Percentiles rank a stretch among this genome's conserved stretches.
Conservation (phyloP, 768 basidiomycete genomes). For the Pleurotus sapidus region DNA sequence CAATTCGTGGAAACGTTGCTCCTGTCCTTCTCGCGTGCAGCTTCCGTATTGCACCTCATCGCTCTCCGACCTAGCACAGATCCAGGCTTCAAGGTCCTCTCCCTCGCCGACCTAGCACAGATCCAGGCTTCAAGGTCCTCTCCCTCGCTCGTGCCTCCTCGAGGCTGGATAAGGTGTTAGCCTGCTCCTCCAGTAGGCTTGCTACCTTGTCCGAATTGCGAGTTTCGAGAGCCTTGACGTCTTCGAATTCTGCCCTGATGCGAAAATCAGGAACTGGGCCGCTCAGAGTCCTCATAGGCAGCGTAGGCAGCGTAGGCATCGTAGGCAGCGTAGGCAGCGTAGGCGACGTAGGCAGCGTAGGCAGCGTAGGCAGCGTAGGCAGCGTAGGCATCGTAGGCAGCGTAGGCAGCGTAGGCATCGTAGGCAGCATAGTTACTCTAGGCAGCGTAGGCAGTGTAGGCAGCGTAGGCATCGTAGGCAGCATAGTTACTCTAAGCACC, state of each 20-base stretch:
- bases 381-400: no score
- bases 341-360: no score
- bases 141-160: conserved; percentile 71
- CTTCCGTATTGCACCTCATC: conserved; percentile 64
- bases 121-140: conserved; percentile 79
- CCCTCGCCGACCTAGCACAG: conserved; percentile 60
- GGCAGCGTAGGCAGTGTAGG: no score
- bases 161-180: conserved; percentile 59
- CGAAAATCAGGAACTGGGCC: no score
- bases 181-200: conserved; percentile 71
- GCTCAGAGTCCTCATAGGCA: no score
- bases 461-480: no score
- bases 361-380: no score
- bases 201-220: conserved; percentile 62
- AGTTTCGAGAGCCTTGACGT: conserved; percentile 64
- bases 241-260: conserved; percentile 61
- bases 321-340: no score
- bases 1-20: conserved; percentile 80
- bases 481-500: no score
- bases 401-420: no score
- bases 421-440: no score
- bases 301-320: no score
- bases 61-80: conserved; percentile 69
- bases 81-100: conserved; percentile 74
- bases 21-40: conserved; percentile 76